These are phyloP conservation scores for Aspergillus japonicus DNA, from an alignment of 2,329 filamentous ascomycete species.

Conservation along the genomic window DNA sequence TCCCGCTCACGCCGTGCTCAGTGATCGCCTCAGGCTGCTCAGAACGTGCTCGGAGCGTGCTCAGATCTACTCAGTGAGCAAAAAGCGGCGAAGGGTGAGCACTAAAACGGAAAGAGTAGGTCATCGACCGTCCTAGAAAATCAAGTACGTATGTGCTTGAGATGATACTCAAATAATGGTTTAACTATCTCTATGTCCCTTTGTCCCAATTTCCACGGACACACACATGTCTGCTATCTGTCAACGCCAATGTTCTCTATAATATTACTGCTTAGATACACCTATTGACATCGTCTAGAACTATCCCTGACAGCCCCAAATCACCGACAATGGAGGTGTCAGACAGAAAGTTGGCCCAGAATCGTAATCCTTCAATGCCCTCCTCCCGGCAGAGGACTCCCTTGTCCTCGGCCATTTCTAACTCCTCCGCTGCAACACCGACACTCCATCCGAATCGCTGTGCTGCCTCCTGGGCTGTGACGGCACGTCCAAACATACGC, in stretches of 20 bases:
- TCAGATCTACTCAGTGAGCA: too few relatives aligned
- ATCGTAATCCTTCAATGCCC: conserved; percentile 83
- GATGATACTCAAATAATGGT: too few relatives aligned
- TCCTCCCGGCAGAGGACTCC: conserved; percentile 88
- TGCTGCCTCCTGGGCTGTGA: conserved; percentile 86
- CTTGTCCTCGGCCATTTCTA: conserved; percentile 94
- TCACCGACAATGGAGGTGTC: conserved; percentile 1
- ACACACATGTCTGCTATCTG: too few relatives aligned
- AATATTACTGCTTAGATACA: neutral
- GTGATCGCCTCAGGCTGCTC: too few relatives aligned
- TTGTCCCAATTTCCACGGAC: too few relatives aligned
- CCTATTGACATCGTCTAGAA: neutral
- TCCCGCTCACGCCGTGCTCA: too few relatives aligned
- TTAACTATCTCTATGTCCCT: too few relatives aligned
- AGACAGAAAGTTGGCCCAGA: conserved; percentile 75
- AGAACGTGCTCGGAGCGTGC: too few relatives aligned
- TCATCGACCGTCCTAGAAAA: too few relatives aligned
- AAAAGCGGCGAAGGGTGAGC: too few relatives aligned
- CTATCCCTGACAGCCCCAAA: conserved; percentile 3
- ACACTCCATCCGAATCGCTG: conserved; percentile 96
- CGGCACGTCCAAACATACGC: conserved; percentile 73
- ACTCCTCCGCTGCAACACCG: conserved; percentile 88
- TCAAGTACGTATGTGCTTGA: too few relatives aligned
- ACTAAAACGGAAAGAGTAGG: too few relatives aligned
- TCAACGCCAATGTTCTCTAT: neutral